Conservation (phyloP, 2,329 filamentous ascomycete genomes). For the Helicocarpus griseus region DNA sequence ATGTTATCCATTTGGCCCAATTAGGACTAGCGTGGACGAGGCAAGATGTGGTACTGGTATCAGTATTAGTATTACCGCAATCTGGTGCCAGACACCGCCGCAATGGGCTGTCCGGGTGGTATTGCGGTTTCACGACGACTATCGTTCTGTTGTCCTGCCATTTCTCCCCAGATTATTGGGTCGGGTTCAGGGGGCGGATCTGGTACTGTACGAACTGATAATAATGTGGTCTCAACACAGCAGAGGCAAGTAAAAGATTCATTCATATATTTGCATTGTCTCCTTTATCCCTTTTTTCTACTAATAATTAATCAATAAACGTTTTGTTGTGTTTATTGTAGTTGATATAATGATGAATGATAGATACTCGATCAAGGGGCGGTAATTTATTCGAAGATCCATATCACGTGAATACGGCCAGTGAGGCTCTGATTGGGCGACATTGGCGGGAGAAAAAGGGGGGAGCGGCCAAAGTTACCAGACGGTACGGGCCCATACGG, state of each 20-base stretch:
- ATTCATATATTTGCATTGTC: no score
- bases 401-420: not conserved
- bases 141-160: not conserved
- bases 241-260: no score
- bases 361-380: no score
- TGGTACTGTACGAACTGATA: no score
- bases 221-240: no score
- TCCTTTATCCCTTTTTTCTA: no score
- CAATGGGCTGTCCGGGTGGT: not conserved
- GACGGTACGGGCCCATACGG: not conserved
- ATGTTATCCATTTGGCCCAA: not conserved
- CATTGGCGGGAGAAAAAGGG: not conserved
- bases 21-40: not conserved
- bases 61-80: no score
- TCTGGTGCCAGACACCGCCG: not conserved
- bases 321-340: no score
- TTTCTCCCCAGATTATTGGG: not conserved
- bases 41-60: no score
- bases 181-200: no score
- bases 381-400: not conserved
- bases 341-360: no score
- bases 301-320: no score
- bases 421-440: not conserved
- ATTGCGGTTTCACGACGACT: not conserved
- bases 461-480: constrained; percentile 1